These are phyloP conservation scores for Sporothrix inflata DNA, from an alignment of 2,329 filamentous ascomycete genomes.

Conservation along the genomic window DNA sequence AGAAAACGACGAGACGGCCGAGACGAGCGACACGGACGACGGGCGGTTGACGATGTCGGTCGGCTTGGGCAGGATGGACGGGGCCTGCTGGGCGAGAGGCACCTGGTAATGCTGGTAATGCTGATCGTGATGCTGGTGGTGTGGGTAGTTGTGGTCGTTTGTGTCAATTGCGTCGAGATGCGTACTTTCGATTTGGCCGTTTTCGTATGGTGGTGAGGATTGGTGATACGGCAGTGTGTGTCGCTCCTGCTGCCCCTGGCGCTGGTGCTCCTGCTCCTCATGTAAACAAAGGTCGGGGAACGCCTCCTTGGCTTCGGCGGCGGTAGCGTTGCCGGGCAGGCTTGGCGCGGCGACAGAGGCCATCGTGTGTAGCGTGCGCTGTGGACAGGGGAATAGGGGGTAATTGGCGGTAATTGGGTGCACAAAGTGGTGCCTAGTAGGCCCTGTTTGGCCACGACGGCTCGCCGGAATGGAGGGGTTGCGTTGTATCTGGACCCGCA, in stretches of 20 bases:
- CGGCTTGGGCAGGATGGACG: slow-evolving; percentile 12
- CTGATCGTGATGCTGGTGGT: background rate
- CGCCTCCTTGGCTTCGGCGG: slow-evolving; percentile 38
- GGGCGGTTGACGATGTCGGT: slow-evolving; percentile 12
- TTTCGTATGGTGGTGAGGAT: background rate
- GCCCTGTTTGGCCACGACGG: slow-evolving; percentile 1
- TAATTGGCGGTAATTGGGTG: slow-evolving; percentile 10
- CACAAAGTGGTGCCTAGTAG: background rate
- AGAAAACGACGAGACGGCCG: slow-evolving; percentile 33
- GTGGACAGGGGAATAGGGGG: slow-evolving; percentile 20
- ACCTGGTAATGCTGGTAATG: slow-evolving; percentile 30
- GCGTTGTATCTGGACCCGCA: slow-evolving; percentile 26
- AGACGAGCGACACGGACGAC: slow-evolving; percentile 26
- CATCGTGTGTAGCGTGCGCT: background rate
- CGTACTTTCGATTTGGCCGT: background rate
- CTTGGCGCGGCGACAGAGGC: slow-evolving; percentile 23
- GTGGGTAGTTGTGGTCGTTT: background rate
- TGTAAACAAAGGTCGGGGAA: slow-evolving; percentile 53
- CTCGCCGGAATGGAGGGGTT: slow-evolving; percentile 24
- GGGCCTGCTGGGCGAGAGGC: slow-evolving; percentile 26
- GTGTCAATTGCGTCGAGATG: background rate
- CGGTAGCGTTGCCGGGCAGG: slow-evolving; percentile 30
- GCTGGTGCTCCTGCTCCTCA: slow-evolving; percentile 24
- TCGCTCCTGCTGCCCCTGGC: slow-evolving; percentile 28
- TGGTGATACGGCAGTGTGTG: slow-evolving; percentile 21